phyloP scores from a whole-genome alignment of 306 rosid genomes.

The Castanea sativa region DNA sequence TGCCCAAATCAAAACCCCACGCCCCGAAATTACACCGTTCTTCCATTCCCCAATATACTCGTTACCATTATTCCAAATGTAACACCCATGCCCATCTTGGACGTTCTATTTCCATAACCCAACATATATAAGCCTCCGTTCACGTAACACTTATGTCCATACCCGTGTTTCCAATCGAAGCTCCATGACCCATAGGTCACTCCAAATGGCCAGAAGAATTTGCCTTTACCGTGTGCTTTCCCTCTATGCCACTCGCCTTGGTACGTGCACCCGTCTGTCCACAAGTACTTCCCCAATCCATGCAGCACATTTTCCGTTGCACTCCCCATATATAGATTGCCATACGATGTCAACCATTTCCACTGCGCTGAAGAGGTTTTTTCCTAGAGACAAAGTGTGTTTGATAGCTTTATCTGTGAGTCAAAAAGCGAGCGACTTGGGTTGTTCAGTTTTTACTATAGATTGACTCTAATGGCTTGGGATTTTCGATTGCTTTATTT shows the following conservation, averaged over 20 bases:
- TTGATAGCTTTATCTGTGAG: too few species aligned
- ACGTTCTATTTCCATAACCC: constrained; percentile 40
- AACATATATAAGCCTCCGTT: constrained; percentile 43
- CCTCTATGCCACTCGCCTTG: constrained; percentile 50
- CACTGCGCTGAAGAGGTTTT: too few species aligned
- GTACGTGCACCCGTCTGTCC: constrained; percentile 53
- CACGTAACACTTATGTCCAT: constrained; percentile 37
- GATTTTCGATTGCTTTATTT: too few species aligned
- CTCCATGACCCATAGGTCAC: constrained; percentile 42
- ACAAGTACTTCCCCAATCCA: constrained; percentile 43
- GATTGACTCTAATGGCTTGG: too few species aligned
- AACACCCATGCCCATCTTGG: constrained; percentile 47
- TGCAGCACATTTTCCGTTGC: constrained; percentile 25
- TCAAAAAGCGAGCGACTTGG: too few species aligned
- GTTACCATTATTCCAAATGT: constrained; percentile 45
- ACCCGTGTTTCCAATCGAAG: constrained; percentile 35
- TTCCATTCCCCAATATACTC: constrained; percentile 48
- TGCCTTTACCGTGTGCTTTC: constrained; percentile 34
- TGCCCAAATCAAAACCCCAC: constrained; percentile 36
- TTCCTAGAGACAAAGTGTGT: too few species aligned
- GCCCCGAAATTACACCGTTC: constrained; percentile 30
- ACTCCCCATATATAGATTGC: constrained; percentile 42
- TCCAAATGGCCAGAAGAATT: constrained; percentile 50
- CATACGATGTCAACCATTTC: constrained; percentile 3
- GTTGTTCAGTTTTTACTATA: too few species aligned